Base-by-base conservation (phyloP, 169 alveolate genomes). In the Theileria annulata region DNA sequence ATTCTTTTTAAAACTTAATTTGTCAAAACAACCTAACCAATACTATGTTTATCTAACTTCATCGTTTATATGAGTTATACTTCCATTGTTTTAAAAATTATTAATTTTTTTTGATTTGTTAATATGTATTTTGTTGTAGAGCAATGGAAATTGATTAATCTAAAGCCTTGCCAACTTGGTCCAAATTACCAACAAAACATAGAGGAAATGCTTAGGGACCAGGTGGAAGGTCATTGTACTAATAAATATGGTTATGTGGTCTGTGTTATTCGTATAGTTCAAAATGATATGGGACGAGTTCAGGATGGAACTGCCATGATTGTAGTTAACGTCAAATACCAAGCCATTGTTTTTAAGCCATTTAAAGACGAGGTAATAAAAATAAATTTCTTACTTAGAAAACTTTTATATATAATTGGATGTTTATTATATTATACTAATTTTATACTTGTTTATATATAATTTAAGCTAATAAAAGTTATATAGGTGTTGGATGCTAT, bases 261-360 rank as follows among this genome's bases (percentile, higher is more conserved):
- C 19, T 94, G 97, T 73, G 97, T 94, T 9, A 92, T 94, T 51
- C 93, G 96, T 21, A 92, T 94, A n/a, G 87, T 94, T 28, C 95
- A 93, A 58, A 82, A 88, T 66, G 95, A 94, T 35, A 93, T 95
- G 27, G 97, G 97, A 12, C 75, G 97, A n/a, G 95, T 95, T 21
- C 97, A 95, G 77, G 97, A 95, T 62, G 96, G 97, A 23, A 95
- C 97, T 1, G 97, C 97, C 8, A 87, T 95, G 92, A 93, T 95
- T 59, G 95, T 95, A 19, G 97, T 95, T 49, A 92, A 92, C 59
- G 97, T 93, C 27, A 92, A 94, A 75, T 95, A 95, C 79, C 97
- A 94, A 69, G 97, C 97, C 33, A 94, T 95, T 35, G 97, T 92
- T 21, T 95, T 92, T 77, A 92, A 94, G 71, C 97, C 97, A 8